Evolutionary conservation across 2,329 filamentous ascomycete species (phyloP), one percentile per base, ranked within the genome.

Genomic region (Fusarium brachygibbosum): DNA sequence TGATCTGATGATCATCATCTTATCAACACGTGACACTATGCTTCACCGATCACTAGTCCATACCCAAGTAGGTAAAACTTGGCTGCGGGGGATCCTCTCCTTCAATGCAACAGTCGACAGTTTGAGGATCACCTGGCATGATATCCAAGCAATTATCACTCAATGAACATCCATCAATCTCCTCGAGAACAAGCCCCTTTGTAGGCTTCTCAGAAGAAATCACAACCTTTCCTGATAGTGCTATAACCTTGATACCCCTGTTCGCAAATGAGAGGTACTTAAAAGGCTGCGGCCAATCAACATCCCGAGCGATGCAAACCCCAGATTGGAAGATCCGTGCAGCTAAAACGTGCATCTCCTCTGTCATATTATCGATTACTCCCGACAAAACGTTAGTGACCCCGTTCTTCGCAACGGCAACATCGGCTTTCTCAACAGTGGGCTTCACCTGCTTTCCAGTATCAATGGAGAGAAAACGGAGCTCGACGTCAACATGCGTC

Each of bases 221-320:
- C 17, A 81, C 69, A 52, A 64, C 74, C 34, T 65, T 60, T 10
- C 70, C 63, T 3, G 63, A 11, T 0, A 46, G 34, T 1, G 82
- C 70, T 12, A 71, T 71, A 13, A 88, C 74, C 1, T 77, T 40
- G 13, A 78, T 56, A 3, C 67, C 73, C 28, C 84, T 81, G 38
- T 82, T 77, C 14, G 80, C 75, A 41, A 90, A 78, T 65, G 85
- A 82, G 2, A 88, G 75, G 64, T 88, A 89, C 76, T 90, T 90
- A 51, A 90, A 68, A 1, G 88, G 88, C 48, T 90, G 85, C 1
- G 88, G 87, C 87, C 88, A 90, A 31, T 86, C 85, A 14, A 82
- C 79, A 59, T 86, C 85, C 16, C 21, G 58, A 9, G 53, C 38
- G 7, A 57, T 14, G 25, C 34, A 51, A 7, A 17, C 29, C 2